phyloP scores from a whole-genome alignment of 1,284 basidiomycete genomes.

The Marasmius tenuissimus region DNA sequence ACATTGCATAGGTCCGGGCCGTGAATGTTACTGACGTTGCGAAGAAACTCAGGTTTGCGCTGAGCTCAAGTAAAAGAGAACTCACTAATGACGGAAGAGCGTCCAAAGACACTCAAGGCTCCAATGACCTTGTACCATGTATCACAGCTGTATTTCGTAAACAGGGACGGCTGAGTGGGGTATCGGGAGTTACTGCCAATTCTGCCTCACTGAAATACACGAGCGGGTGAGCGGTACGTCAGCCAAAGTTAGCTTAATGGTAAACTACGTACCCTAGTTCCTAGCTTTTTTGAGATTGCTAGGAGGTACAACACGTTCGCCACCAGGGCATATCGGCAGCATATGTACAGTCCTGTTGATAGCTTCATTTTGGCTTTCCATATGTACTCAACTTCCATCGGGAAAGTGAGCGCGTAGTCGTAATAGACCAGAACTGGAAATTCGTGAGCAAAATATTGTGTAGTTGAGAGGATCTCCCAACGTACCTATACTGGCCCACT shows the following conservation, averaged over 20 bases:
- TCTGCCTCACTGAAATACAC: too few relatives aligned
- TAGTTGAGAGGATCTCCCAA: too few relatives aligned
- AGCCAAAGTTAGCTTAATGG: not conserved
- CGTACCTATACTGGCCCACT: conserved; percentile 31
- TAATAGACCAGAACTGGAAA: conserved; percentile 28
- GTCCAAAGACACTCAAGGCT: conserved; percentile 32
- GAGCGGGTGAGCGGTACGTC: too few relatives aligned
- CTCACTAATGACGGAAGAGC: conserved; percentile 32
- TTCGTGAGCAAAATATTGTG: too few relatives aligned
- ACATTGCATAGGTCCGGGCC: conserved; percentile 27
- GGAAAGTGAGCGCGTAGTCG: conserved; percentile 34
- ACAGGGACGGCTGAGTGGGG: too few relatives aligned
- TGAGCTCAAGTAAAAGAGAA: not conserved
- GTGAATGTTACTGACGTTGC: conserved; percentile 22
- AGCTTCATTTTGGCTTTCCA: conserved; percentile 29
- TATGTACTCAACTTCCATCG: conserved; percentile 32
- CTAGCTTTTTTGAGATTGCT: conserved; percentile 24
- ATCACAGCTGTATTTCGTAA: conserved; percentile 30
- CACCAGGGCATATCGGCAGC: conserved; percentile 36
- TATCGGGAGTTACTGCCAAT: too few relatives aligned
- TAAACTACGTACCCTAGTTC: not conserved
- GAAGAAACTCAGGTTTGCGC: not conserved
- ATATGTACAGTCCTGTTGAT: conserved; percentile 33
- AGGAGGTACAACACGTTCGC: conserved; percentile 35
- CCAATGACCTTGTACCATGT: conserved; percentile 31